A percentile compares a stretch with the other conserved stretches of the same genome.
These are phyloP conservation scores for Mucor saturninus DNA, from an alignment of 371 early-diverging fungal genomes.

Conservation along the genomic window DNA sequence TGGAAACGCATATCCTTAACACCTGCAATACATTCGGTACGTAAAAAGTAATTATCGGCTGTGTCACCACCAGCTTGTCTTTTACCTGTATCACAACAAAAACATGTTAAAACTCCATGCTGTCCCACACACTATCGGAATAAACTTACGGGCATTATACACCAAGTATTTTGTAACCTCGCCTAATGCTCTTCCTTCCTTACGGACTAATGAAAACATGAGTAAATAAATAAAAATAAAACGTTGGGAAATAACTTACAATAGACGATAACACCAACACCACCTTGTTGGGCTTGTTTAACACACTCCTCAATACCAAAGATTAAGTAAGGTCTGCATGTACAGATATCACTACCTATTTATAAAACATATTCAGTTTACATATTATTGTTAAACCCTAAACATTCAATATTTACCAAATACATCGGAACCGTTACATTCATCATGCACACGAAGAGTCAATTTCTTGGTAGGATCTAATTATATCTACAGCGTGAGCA, in stretches of 20 bases:
- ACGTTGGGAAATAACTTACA: slow-evolving; percentile 55
- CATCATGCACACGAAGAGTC: slow-evolving; percentile 92
- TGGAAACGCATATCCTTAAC: slow-evolving; percentile 98
- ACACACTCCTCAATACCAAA: slow-evolving; percentile 93
- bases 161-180: slow-evolving; percentile 97
- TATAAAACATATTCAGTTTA: slow-evolving; percentile 1
- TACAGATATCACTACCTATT: slow-evolving; percentile 83
- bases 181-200: slow-evolving; percentile 95
- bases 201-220: slow-evolving; percentile 62
- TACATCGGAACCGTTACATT: slow-evolving; percentile 94
- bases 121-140: not conserved
- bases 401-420: slow-evolving; percentile 63
- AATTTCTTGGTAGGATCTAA: slow-evolving; percentile 81
- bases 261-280: slow-evolving; percentile 93
- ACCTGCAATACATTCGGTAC: slow-evolving; percentile 94
- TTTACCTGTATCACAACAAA: slow-evolving; percentile 37
- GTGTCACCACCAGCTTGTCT: slow-evolving; percentile 92
- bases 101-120: not conserved
- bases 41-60: slow-evolving; percentile 87
- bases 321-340: slow-evolving; percentile 94
- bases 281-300: slow-evolving; percentile 90
- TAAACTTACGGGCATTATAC: slow-evolving; percentile 86
- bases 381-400: not conserved
- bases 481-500: not conserved
- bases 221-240: not conserved